Evolutionary conservation across 2,329 filamentous ascomycete species (phyloP).

Genomic region (Trichoderma harzianum): DNA sequence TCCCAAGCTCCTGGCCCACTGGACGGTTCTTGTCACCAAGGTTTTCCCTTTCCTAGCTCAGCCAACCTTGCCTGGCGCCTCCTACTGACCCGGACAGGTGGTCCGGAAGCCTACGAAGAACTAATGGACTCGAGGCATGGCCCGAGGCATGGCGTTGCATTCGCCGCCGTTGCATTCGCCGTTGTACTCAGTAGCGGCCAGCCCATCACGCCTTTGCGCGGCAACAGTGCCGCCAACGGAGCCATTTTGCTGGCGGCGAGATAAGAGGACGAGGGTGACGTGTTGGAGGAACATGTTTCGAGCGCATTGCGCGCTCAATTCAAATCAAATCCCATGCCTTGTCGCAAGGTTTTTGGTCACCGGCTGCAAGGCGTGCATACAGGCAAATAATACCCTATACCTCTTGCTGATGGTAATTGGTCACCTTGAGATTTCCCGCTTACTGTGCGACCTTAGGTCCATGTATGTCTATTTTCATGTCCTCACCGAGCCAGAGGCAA

Average conservation of each 20-base stretch:
- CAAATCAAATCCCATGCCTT: not conserved
- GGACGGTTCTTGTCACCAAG: not conserved
- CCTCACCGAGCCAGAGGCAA: slow-evolving; percentile 5
- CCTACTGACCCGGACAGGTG: slow-evolving; percentile 1
- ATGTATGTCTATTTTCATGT: not conserved
- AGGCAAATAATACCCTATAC: not conserved
- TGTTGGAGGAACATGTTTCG: not conserved
- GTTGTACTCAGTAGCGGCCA: not conserved
- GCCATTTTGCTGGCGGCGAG: not conserved
- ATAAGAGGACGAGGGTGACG: not conserved
- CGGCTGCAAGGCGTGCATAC: slow-evolving; percentile 4
- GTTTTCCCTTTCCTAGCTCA: not conserved
- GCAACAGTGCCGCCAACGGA: not conserved
- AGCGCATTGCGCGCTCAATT: slow-evolving; percentile 3
- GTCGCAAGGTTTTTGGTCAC: not conserved
- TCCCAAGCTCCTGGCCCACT: not conserved
- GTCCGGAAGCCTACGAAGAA: not conserved
- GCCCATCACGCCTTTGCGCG: not conserved
- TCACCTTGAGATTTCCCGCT: not conserved
- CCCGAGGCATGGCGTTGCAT: not conserved
- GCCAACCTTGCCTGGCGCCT: not conserved
- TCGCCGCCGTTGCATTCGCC: not conserved
- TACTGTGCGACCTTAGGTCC: not conserved
- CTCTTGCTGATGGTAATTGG: not conserved
- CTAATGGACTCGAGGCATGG: not conserved